Base-by-base conservation (phyloP, 2,329 filamentous ascomycete genomes). In the Diaporthe citrichinensis region DNA sequence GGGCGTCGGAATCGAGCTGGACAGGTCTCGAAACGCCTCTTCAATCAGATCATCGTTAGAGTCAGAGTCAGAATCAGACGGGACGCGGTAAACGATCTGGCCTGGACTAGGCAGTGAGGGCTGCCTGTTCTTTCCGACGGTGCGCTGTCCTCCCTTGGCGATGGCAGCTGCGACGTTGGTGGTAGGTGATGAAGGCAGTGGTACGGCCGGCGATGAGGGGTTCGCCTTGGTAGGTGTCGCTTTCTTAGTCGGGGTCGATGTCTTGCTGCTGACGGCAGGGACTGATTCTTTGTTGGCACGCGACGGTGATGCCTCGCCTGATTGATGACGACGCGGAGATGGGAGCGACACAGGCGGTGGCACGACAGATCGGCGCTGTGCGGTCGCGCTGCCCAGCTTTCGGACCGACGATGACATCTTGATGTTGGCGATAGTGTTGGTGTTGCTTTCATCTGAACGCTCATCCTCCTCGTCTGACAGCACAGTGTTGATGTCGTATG, bases 401-500 rank as follows among this genome's bases (percentile, higher is more conserved):
- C 69, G 75, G 31, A 73, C 41, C 8, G 75, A 69, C 4, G 61
- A 34, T 0, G 73, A 58, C 75, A 76, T 68, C 46, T 9, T 68
- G 28, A 15, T 17, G 3, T 7, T 65, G 31, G 20, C 4, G 20
- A 2, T 23, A 41, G 55, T 49, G 39, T 49, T 41, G 31, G 4
- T 41, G 25, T 17, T 17, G 51, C 65, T 31, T 49, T 9, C 57
- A 7, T 71, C 31, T 3, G 68, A n/a, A 5, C 39, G 34, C 44
- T 34, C 20, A 7, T 72, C 68, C 2, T 76, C 55, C 10, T 73
- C 55, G 25, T 76, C 73, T 12, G 68, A 65, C 0, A 76, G 36
- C 28, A 68, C 73, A 39, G 36, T 67, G 20, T 44, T 58, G 39
- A 76, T 75, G 31, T 76, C 75, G n/a, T 76, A 76, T 8, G 75